Evolutionary conservation across 495 filamentous ascomycete species (phyloP), one percentile per base, ranked within the genome.

Genomic region (Amorphotheca resinae): DNA sequence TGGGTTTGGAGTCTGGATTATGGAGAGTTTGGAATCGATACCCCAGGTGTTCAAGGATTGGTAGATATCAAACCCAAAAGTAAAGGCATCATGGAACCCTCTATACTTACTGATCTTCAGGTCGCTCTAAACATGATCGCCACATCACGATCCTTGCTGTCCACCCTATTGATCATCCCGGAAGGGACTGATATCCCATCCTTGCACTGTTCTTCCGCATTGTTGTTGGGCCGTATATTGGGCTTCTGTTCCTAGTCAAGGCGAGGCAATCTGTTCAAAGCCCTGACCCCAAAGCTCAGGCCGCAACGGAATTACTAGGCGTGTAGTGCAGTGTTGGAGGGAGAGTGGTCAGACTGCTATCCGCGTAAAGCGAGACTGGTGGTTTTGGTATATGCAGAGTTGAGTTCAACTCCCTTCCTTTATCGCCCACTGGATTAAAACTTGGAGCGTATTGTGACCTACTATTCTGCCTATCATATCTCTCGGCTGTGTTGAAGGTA

Each of bases 181-280:
- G n/a, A n/a, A n/a, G n/a, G n/a, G n/a, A n/a, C n/a, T n/a, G n/a
- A n/a, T n/a, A n/a, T n/a, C n/a, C n/a, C n/a, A n/a, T n/a, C n/a
- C n/a, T n/a, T n/a, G n/a, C n/a, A n/a, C n/a, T n/a, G 9, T 68
- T 70, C 54, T 70, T 70, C 59, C 64, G 67, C 35, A 57, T 68
- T 44, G 58, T 70, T 32, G 64, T 61, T 21, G 67, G 69, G 51
- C 59, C 64, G 15, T 72, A 63, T 41, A 59, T 59, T n/a, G 64
- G 71, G 14, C 47, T 72, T 39, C 56, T 73, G 22, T 65, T 68
- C 30, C 70, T 70, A 8, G 65, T 66, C 33, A 51, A 41, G 34
- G 67, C 68, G 62, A 25, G 59, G 67, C 9, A 64, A 64, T 47
- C 49, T 42, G 22, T 46, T 48, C 32, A 41, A 53, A 41, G 45